Conservation (phyloP, 2,329 filamentous ascomycete species). For the Fusarium sp. region DNA sequence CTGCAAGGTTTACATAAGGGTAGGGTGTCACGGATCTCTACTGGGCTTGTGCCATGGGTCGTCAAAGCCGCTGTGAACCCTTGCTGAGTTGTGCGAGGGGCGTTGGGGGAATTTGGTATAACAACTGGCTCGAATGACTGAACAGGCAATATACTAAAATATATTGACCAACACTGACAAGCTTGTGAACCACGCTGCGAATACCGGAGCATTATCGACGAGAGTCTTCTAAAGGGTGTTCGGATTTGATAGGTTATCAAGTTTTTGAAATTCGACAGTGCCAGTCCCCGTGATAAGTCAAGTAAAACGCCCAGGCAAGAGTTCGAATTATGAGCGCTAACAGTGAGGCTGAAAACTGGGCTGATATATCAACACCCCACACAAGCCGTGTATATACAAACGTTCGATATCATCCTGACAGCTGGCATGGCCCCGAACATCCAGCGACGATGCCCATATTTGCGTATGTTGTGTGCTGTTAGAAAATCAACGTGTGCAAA, state of each 20-base stretch:
- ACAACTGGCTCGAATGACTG: background rate
- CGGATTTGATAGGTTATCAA: background rate
- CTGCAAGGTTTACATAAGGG: constrained; percentile 13
- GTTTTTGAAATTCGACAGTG: background rate
- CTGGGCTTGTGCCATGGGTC: constrained; percentile 31
- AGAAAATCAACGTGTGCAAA: background rate
- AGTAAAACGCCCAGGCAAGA: background rate
- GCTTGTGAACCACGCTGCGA: background rate
- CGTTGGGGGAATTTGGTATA: background rate
- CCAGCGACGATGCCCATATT: background rate
- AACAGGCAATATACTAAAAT: background rate
- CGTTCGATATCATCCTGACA: background rate
- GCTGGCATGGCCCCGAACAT: background rate
- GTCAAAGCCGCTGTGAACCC: constrained; percentile 22
- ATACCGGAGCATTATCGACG: background rate
- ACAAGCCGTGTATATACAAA: background rate
- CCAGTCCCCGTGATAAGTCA: background rate
- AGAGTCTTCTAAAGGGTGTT: background rate
- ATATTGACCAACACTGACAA: background rate
- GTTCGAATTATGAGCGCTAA: background rate
- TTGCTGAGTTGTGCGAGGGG: constrained; percentile 15
- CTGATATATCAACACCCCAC: constrained; percentile 1
- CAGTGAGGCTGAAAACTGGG: constrained; percentile 7
- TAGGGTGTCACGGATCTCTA: constrained; percentile 38
- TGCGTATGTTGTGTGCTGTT: background rate